These are phyloP conservation scores for Myriosclerotinia curreyana DNA, from an alignment of 2,329 filamentous ascomycete genomes.

Conservation along the genomic window DNA sequence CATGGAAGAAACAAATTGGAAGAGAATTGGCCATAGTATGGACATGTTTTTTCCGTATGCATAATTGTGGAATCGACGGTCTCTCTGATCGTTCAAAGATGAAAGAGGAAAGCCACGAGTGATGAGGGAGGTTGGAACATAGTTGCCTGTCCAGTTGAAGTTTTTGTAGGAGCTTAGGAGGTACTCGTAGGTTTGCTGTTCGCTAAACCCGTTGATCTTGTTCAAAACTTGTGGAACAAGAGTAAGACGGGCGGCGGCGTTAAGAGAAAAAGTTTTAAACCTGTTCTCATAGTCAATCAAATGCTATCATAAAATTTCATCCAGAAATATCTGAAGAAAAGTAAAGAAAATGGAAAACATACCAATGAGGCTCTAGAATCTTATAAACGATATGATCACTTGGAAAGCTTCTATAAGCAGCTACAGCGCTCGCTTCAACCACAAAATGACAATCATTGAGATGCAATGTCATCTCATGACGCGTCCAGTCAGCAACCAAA, in stretches of 20 bases:
- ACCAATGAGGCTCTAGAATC: slow-evolving; percentile 23
- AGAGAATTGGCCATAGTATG: slow-evolving; percentile 46
- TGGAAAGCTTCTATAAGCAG: slow-evolving; percentile 20
- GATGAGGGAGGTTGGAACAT: slow-evolving; percentile 47
- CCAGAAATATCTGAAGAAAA: no score
- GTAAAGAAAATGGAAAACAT: not conserved
- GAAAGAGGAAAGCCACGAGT: slow-evolving; percentile 45
- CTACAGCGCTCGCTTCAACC: slow-evolving; percentile 21
- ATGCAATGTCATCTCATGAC: slow-evolving; percentile 22
- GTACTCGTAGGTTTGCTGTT: slow-evolving; percentile 18
- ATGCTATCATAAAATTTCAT: not conserved
- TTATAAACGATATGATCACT: slow-evolving; percentile 22
- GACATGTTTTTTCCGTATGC: slow-evolving; percentile 48
- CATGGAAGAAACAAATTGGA: slow-evolving; percentile 44
- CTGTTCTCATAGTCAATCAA: slow-evolving; percentile 4
- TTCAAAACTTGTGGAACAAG: slow-evolving; percentile 10
- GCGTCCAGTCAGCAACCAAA: slow-evolving; percentile 16
- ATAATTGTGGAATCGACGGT: slow-evolving; percentile 47
- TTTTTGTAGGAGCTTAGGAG: slow-evolving; percentile 22
- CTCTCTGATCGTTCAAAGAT: slow-evolving; percentile 34
- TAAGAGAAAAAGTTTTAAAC: slow-evolving; percentile 21
- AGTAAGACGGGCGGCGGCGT: slow-evolving; percentile 14
- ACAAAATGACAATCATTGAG: slow-evolving; percentile 24
- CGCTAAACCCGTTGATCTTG: slow-evolving; percentile 18
- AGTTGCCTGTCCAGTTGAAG: slow-evolving; percentile 32